Base-by-base conservation (phyloP, 306 rosid species). In the Rosa persica region DNA sequence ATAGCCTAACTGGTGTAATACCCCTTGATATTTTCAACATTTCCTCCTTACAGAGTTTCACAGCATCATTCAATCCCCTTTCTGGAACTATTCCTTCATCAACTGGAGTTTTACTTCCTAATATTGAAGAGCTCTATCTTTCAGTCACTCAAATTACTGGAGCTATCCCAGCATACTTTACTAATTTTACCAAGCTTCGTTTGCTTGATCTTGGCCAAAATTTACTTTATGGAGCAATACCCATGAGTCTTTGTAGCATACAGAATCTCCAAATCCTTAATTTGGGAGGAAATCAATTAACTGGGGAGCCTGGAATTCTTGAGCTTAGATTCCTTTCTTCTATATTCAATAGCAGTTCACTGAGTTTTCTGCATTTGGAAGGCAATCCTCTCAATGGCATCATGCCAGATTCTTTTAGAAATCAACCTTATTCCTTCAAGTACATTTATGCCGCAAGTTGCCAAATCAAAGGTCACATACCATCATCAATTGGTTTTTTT, bases 391-490 rank as follows among this genome's bases (percentile, higher is more conserved):
- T 61, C 0, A 25, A 61, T 61, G 67, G 67, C 15, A 25, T 25
- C 36, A 61, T 61, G 5, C 67, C 67, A 0, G 8, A 61, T 2
- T 12, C 2, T 4, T 25, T 27, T 25, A 1, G 39, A 10, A 61
- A 61, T 15, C 1, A 10, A 0, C 11, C 67, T 25, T 10, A 5
- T 61, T 61, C 67, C 38, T 16, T 61, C 67, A 40, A 61, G 6
- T 0, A 0, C 1, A 0, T 61, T 3, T 25, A 10, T 25, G 40
- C 19, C 5, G 8, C 17, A 2, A 4, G 12, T 38, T 60, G 67
- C 87, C 87, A 48, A 22, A 67, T 67, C 30, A 42, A n/a, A 7
- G 51, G 51, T 1, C 30, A 42, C 0, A 67, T 67, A 67, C 72
- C 72, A 6, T 4, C 0, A 6, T 0, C 8, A 11, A 30, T 67